phyloP scores from a whole-genome alignment of 768 basidiomycete genomes.

The Lactifluus echinatus region DNA sequence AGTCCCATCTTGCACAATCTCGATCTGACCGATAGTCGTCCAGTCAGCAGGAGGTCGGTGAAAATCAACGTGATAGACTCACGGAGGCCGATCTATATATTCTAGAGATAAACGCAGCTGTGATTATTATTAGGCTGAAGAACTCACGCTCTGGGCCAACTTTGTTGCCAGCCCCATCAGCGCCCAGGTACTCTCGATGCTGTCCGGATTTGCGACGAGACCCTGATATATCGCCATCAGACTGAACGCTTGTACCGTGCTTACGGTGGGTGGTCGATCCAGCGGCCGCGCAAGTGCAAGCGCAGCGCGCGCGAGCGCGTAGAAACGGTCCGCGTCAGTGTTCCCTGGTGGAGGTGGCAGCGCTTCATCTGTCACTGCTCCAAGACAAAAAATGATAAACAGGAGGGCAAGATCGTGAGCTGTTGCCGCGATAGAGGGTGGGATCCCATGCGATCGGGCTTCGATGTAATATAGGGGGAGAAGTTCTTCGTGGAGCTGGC shows the following conservation, averaged over 20 bases:
- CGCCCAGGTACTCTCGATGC: slow-evolving; percentile 61
- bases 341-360: slow-evolving; percentile 39
- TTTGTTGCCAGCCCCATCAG: slow-evolving; percentile 58
- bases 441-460: slow-evolving; percentile 23
- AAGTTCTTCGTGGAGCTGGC: slow-evolving; percentile 55
- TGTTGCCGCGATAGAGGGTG: not conserved
- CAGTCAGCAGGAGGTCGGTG: not conserved
- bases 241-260: slow-evolving; percentile 58
- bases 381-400: slow-evolving; percentile 9
- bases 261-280: slow-evolving; percentile 62
- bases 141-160: slow-evolving; percentile 57
- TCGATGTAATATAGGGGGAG: slow-evolving; percentile 61
- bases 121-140: not conserved
- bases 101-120: not conserved
- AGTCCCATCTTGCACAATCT: slow-evolving; percentile 62
- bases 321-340: slow-evolving; percentile 42
- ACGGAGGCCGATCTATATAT: slow-evolving; percentile 61
- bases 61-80: not conserved
- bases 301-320: slow-evolving; percentile 53
- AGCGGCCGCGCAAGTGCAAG: slow-evolving; percentile 59
- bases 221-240: slow-evolving; percentile 69
- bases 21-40: slow-evolving; percentile 38
- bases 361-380: slow-evolving; percentile 5
- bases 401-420: slow-evolving; percentile 12
- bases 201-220: slow-evolving; percentile 55